Conservation (phyloP, 495 filamentous ascomycete genomes). For the Talaromyces wortmannii region DNA sequence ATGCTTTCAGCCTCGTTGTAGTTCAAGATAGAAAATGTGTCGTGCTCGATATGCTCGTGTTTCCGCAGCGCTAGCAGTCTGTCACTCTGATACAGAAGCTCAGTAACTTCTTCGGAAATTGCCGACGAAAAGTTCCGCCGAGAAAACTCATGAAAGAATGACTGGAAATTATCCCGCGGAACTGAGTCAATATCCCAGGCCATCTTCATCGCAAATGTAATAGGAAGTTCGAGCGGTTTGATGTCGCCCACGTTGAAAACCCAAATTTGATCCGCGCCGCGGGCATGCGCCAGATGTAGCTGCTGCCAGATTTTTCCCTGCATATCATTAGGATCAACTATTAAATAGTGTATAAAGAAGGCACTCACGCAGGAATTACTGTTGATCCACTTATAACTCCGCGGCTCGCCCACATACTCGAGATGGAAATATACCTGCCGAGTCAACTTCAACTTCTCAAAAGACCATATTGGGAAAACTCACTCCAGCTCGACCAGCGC, state of each 20-base stretch:
- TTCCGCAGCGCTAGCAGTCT: constrained; percentile 58
- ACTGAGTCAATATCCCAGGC: constrained; percentile 49
- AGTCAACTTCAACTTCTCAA: no score
- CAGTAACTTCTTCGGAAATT: constrained; percentile 40
- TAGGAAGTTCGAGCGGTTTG: constrained; percentile 62
- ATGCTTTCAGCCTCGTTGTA: constrained; percentile 65
- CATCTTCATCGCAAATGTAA: constrained; percentile 60
- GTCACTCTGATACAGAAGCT: constrained; percentile 54
- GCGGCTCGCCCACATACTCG: constrained; percentile 42
- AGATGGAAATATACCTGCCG: constrained; percentile 37
- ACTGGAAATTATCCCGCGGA: neutral
- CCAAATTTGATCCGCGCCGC: constrained; percentile 63
- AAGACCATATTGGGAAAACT: constrained; percentile 60
- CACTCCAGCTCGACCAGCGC: constrained; percentile 61
- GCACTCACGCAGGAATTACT: constrained; percentile 10
- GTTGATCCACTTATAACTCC: constrained; percentile 24
- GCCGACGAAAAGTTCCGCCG: constrained; percentile 6
- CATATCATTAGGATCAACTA: constrained; percentile 3
- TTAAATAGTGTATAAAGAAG: neutral
- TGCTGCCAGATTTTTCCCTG: constrained; percentile 20
- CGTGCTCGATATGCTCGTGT: constrained; percentile 60
- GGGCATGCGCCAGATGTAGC: constrained; percentile 38
- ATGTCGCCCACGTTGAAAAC: constrained; percentile 73
- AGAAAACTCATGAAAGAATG: neutral
- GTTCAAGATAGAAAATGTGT: constrained; percentile 58